Evolutionary conservation across 768 basidiomycete genomes (phyloP).

Genomic region (Scleroderma bovista): DNA sequence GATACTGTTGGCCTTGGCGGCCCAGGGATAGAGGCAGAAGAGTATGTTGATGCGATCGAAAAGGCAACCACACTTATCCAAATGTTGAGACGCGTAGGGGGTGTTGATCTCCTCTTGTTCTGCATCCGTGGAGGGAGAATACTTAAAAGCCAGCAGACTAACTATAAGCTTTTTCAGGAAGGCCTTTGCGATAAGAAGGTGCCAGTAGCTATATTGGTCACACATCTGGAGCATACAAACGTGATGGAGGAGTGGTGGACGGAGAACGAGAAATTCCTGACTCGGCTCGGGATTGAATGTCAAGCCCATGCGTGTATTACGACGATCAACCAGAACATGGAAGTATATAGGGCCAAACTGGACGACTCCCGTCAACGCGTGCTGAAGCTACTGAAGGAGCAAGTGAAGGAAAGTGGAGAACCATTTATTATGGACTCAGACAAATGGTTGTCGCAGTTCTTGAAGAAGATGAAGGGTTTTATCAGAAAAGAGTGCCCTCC

Average conservation of each 20-base stretch:
- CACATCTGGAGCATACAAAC: slow-evolving; percentile 31
- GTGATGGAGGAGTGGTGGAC: slow-evolving; percentile 34
- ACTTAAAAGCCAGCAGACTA: slow-evolving; percentile 20
- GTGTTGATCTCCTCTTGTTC: slow-evolving; percentile 37
- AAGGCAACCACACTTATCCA: slow-evolving; percentile 31
- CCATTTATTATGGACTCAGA: slow-evolving; percentile 3
- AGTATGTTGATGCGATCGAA: slow-evolving; percentile 25
- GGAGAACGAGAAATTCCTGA: slow-evolving; percentile 18
- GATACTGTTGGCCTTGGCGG: slow-evolving; percentile 32
- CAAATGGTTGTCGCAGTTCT: slow-evolving; percentile 1
- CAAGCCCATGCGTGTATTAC: slow-evolving; percentile 31
- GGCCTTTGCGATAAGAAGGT: slow-evolving; percentile 30
- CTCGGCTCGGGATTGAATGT: slow-evolving; percentile 12
- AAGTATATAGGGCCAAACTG: not conserved
- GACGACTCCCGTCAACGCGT: not conserved
- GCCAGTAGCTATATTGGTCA: slow-evolving; percentile 27
- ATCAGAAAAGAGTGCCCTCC: too few relatives aligned
- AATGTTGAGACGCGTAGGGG: slow-evolving; percentile 24
- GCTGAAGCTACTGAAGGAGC: not conserved
- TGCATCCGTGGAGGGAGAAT: slow-evolving; percentile 31
- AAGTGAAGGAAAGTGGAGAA: not conserved
- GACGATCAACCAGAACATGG: slow-evolving; percentile 21
- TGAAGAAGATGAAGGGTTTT: slow-evolving; percentile 1
- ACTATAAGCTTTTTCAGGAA: slow-evolving; percentile 29
- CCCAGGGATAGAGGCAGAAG: slow-evolving; percentile 16